Evolutionary conservation across 148 eudicot genomes (phyloP), one percentile per base, ranked within the genome.

Genomic region (Oxyria digyna): DNA sequence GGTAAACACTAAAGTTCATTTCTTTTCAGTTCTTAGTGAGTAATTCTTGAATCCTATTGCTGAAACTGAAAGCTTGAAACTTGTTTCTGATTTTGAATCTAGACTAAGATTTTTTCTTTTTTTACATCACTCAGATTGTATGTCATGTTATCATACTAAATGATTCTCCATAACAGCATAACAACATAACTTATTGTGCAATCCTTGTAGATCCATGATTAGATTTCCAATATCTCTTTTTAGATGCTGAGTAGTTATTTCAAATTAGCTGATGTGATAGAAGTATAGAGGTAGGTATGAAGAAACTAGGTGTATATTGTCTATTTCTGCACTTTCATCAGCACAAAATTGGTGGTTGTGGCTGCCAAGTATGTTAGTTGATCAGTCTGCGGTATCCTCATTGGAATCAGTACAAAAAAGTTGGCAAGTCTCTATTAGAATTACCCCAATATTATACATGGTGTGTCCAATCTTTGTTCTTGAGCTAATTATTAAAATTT

Each of bases 1-100:
- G 81, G 81, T 78, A 38, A 59, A 38, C 18, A 0, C 62, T 23
- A 9, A 24, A 52, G 3, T 23, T 24, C 62, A 4, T 26, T 26
- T 21, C 24, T 12, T 50, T 50, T 50, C 29, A 20, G 15, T 1
- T 8, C 11, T 50, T 50, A 13, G 38, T 59, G 65, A 20, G 7
- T 29, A 15, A 13, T 27, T 59, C 37, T 29, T 29, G 24, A 11
- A 54, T 54, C 15, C 31, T 26, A 10, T 4, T 46, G 17, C 23
- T n/a, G 21, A 46, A 9, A 9, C 52, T n/a, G n/a, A n/a, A n/a
- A 46, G 52, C 14, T 13, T 54, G 62, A 54, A 54, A 26, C 62
- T 54, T 54, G 15, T 23, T 10, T 54, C 31, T 54, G 62, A 10
- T 24, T 9, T 23, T 20, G 12, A 6, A 23, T 20, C 62, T 54